phyloP scores from a whole-genome alignment of 495 filamentous ascomycete species.

The Glarea lozoyensis region DNA sequence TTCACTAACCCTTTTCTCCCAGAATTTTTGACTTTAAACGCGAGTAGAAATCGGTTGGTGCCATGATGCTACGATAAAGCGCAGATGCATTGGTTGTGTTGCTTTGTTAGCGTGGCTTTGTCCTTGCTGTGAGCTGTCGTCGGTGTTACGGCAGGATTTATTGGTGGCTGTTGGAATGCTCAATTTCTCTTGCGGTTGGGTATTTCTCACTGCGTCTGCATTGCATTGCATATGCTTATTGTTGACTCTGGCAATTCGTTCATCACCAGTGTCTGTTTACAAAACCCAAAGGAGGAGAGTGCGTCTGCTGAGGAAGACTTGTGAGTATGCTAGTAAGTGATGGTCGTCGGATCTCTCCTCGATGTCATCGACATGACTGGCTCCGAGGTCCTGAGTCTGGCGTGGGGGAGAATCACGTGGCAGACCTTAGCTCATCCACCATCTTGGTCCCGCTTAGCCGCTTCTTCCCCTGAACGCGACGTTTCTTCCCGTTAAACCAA shows the following conservation, averaged over 20 bases:
- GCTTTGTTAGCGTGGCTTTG: neutral
- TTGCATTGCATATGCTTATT: no score
- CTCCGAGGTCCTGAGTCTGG: no score
- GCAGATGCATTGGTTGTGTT: no score
- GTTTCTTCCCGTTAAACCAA: no score
- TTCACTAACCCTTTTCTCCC: slow-evolving; percentile 29
- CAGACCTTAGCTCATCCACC: no score
- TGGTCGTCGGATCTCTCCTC: no score
- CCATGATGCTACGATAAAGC: slow-evolving; percentile 22
- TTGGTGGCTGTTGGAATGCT: neutral
- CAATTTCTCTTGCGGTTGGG: neutral
- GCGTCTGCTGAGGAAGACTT: neutral
- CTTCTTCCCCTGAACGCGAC: no score
- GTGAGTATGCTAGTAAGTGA: neutral
- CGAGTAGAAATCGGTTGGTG: slow-evolving; percentile 29
- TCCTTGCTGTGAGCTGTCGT: neutral
- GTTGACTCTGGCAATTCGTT: neutral
- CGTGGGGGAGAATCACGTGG: no score
- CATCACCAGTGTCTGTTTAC: neutral
- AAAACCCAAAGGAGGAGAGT: neutral
- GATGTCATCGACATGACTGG: no score
- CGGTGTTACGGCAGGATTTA: slow-evolving; percentile 4
- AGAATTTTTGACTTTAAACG: slow-evolving; percentile 25
- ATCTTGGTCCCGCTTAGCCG: no score
- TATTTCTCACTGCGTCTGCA: slow-evolving; percentile 1